Evolutionary conservation across 768 basidiomycete species (phyloP), one percentile per base, ranked within the genome.

Genomic region (Basidioascus undulatus): DNA sequence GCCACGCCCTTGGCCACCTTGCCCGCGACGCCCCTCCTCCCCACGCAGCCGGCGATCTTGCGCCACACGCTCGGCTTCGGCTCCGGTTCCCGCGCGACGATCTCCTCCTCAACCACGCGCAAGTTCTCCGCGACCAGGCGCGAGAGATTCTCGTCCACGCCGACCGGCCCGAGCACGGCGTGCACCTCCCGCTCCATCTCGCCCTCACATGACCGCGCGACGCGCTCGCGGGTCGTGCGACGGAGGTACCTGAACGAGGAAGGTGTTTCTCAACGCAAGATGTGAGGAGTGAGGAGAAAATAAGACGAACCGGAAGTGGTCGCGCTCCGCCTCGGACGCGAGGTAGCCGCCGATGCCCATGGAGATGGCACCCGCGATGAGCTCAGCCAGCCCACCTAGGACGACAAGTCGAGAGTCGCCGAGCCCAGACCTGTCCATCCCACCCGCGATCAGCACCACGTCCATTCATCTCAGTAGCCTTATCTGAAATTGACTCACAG

Each of bases 271-370:
- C 35, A 20, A 32, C 13, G n/a, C 5, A 5, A 15, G 5, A 15
- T 5, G 28, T 9, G 28, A 30, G 28, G 28, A 15, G 28, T 9
- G 28, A 30, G 28, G 28, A 9, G 28, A 30, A n/a, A n/a, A n/a
- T n/a, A n/a, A n/a, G n/a, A n/a, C n/a, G n/a, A 32, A 15, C 11
- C 39, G 40, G 56, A 76, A 87, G 59, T 92, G 79, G 56, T 94
- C 89, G 35, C 86, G 75, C 59, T 98, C 92, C 24, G 89, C 77
- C 59, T 98, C 82, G 1, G 87, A 84, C 3, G 86, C 86, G 37
- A 98, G 74, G 67, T 89, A 94, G 16, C 89, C 89, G 40, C 92
- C 92, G 31, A 98, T 79, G 45, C 92, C 92, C 89, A 98, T 98
- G 2, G 80, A 84, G 35, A 96, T 80, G 11, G 87, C 81, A 6